Percentiles rank a stretch among this genome's conserved stretches.
Conservation (phyloP, 345 rosid genomes). For the Eutrema yunnanense region DNA sequence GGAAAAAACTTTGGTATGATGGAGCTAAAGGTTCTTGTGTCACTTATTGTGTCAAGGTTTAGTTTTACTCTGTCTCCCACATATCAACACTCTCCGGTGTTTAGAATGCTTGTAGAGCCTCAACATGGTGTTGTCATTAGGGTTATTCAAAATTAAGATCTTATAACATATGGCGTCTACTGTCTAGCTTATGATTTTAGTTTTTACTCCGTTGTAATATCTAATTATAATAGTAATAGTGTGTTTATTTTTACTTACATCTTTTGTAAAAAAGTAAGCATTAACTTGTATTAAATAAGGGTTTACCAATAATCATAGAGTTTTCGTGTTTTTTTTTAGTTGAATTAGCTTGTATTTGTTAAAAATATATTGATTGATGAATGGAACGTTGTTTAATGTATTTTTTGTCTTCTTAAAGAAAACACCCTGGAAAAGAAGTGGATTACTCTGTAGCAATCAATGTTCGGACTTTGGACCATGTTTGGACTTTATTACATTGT, state of each 20-base stretch:
- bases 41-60: slow-evolving; percentile 61
- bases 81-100: slow-evolving; percentile 63
- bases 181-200: background rate
- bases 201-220: background rate
- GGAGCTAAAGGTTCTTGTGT: slow-evolving; percentile 52
- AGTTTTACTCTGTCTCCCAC: slow-evolving; percentile 53
- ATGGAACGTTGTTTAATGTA: too few relatives aligned
- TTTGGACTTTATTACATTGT: background rate
- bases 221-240: too few relatives aligned
- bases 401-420: too few relatives aligned
- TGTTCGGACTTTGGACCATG: slow-evolving; percentile 20
- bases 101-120: slow-evolving; percentile 69
- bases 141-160: background rate
- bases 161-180: background rate
- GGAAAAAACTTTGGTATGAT: slow-evolving; percentile 71
- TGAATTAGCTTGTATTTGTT: too few relatives aligned
- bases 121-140: slow-evolving; percentile 55
- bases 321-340: too few relatives aligned
- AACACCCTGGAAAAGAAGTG: too few relatives aligned
- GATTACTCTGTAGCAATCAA: too few relatives aligned
- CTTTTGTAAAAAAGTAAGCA: too few relatives aligned
- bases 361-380: too few relatives aligned
- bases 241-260: too few relatives aligned
- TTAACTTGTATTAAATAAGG: too few relatives aligned
- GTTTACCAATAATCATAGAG: too few relatives aligned